Evolutionary conservation across 2,329 filamentous ascomycete species (phyloP).

Genomic region (Diaporthe caulivora): DNA sequence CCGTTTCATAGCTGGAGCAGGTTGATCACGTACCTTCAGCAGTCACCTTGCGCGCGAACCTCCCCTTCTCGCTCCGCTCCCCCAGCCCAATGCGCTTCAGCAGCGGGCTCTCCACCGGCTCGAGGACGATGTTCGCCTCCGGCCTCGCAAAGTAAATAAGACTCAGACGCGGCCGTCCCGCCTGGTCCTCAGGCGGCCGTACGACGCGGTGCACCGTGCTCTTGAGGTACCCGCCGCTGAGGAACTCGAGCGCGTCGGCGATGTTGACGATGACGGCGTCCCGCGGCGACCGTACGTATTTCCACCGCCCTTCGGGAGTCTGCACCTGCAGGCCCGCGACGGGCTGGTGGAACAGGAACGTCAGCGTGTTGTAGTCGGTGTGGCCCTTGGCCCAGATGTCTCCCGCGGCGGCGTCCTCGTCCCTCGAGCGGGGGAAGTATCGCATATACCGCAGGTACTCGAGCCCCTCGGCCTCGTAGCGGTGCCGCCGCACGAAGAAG

Average conservation of each 20-base stretch:
- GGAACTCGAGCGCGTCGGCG: conserved; percentile 57
- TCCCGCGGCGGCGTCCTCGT: conserved; percentile 39
- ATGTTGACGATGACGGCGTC: conserved; percentile 61
- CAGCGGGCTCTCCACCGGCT: conserved; percentile 40
- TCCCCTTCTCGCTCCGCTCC: conserved; percentile 40
- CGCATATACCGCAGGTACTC: conserved; percentile 47
- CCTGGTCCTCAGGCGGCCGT: conserved; percentile 45
- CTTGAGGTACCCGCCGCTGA: conserved; percentile 50
- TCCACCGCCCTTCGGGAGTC: conserved; percentile 54
- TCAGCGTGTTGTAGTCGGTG: conserved; percentile 53
- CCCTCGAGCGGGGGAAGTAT: conserved; percentile 44
- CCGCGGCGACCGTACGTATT: conserved; percentile 43
- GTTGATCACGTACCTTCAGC: conserved; percentile 42
- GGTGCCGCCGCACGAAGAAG: conserved; percentile 44
- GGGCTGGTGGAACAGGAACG: conserved; percentile 67
- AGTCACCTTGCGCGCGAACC: conserved; percentile 43
- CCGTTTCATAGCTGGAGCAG: too few relatives aligned
- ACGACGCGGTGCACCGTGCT: conserved; percentile 46
- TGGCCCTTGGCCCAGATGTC: conserved; percentile 46
- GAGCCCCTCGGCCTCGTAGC: conserved; percentile 45
- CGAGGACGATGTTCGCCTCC: conserved; percentile 43
- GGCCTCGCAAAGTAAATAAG: conserved; percentile 47
- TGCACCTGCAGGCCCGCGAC: conserved; percentile 64
- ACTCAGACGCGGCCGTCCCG: conserved; percentile 42
- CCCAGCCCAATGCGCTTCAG: conserved; percentile 37